These are phyloP conservation scores for Telopea speciosissima DNA, from an alignment of 177 flowering plant species.

Conservation along the genomic window DNA sequence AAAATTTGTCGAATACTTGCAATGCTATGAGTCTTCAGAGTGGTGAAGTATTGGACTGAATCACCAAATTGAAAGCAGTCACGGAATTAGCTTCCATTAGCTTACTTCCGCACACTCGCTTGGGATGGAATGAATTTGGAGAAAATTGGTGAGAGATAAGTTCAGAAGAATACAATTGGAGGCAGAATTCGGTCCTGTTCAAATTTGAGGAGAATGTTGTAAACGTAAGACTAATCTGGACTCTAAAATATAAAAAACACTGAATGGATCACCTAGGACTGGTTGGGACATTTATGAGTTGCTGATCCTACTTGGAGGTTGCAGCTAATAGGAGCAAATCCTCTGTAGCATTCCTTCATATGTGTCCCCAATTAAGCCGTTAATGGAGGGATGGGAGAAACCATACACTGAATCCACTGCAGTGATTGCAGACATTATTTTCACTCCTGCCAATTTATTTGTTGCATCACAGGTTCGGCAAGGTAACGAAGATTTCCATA, in stretches of 20 bases:
- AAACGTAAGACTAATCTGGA: background rate
- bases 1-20: background rate
- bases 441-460: too few species aligned
- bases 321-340: background rate
- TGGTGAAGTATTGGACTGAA: background rate
- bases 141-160: background rate
- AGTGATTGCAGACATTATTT: too few species aligned
- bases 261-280: background rate
- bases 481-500: too few species aligned
- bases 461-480: too few species aligned
- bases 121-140: background rate
- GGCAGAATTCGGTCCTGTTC: background rate
- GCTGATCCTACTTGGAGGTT: background rate
- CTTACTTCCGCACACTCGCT: background rate
- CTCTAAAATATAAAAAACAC: too few species aligned
- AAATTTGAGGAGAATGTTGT: background rate
- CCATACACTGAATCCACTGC: too few species aligned
- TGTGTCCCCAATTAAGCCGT: background rate
- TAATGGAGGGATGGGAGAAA: too few species aligned
- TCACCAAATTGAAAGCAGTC: background rate
- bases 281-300: background rate
- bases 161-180: background rate
- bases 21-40: background rate
- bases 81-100: background rate
- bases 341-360: background rate